Evolutionary conservation across 2,329 filamentous ascomycete genomes (phyloP).

Genomic region (Colletotrichum cordylinicola): DNA sequence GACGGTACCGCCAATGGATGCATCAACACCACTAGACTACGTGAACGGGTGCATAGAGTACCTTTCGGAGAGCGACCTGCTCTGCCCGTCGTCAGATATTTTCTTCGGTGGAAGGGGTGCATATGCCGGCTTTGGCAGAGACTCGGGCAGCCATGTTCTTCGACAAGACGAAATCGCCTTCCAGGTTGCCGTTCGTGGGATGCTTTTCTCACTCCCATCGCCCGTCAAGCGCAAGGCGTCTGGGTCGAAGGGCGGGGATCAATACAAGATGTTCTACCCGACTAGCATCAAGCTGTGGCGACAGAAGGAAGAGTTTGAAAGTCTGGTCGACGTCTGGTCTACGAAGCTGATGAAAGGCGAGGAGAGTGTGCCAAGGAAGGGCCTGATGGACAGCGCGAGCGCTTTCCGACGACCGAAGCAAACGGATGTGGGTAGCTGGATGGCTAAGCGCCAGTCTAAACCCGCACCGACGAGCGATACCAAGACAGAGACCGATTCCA

Average conservation of each 20-base stretch:
- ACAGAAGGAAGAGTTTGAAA: slow-evolving; percentile 81
- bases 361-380: slow-evolving; percentile 37
- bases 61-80: slow-evolving; percentile 86
- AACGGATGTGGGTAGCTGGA: slow-evolving; percentile 29
- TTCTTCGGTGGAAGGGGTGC: slow-evolving; percentile 69
- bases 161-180: slow-evolving; percentile 95
- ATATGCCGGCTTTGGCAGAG: slow-evolving; percentile 54
- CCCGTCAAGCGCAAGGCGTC: slow-evolving; percentile 78
- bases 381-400: slow-evolving; percentile 50
- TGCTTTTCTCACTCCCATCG: slow-evolving; percentile 83
- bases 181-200: slow-evolving; percentile 84
- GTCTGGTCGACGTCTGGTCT: slow-evolving; percentile 73
- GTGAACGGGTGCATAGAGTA: slow-evolving; percentile 86
- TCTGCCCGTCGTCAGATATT: slow-evolving; percentile 75
- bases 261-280: slow-evolving; percentile 92
- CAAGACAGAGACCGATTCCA: slow-evolving; percentile 19
- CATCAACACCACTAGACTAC: slow-evolving; percentile 73
- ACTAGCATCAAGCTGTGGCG: slow-evolving; percentile 84
- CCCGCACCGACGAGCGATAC: background rate
- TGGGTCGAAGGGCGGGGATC: slow-evolving; percentile 58
- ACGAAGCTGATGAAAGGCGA: slow-evolving; percentile 64
- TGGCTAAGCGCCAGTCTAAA: slow-evolving; percentile 24
- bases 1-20: slow-evolving; percentile 51
- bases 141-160: slow-evolving; percentile 73
- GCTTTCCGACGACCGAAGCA: slow-evolving; percentile 52